A percentile compares a stretch with the other conserved stretches of the same genome.
These are phyloP conservation scores for Dactylellina sp. DNA, from an alignment of 2,329 filamentous ascomycete species.

Conservation along the genomic window DNA sequence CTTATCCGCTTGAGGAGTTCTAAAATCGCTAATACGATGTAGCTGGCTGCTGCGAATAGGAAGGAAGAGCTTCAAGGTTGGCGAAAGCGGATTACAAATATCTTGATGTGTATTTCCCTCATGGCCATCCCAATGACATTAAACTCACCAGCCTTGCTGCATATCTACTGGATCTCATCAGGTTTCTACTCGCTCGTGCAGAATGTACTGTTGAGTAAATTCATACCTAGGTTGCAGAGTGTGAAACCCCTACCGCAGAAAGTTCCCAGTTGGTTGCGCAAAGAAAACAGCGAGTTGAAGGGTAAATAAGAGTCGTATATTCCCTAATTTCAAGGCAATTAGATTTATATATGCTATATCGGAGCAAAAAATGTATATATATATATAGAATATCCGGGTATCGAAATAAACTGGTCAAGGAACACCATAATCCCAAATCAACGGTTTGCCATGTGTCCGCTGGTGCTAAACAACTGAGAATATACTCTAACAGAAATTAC, in stretches of 20 bases:
- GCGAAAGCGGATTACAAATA: constrained; percentile 33
- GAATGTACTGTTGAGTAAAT: constrained; percentile 23
- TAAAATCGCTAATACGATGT: background rate
- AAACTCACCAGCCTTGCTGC: constrained; percentile 30
- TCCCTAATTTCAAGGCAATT: no score
- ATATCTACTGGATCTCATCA: constrained; percentile 51
- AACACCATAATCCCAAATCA: constrained; percentile 16
- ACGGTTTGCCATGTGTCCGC: background rate
- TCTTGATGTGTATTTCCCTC: constrained; percentile 24
- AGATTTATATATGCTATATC: background rate
- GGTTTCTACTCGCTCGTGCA: constrained; percentile 40
- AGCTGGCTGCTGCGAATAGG: background rate
- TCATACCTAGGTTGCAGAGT: constrained; percentile 8
- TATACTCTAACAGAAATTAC: constrained; percentile 2
- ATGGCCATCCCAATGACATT: constrained; percentile 37
- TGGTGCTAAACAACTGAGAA: background rate
- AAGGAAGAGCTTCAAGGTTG: constrained; percentile 24
- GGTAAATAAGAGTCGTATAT: background rate
- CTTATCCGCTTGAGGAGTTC: background rate
- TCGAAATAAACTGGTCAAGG: constrained; percentile 13
- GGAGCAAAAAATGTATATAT: constrained; percentile 31
- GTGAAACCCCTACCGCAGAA: constrained; percentile 22
- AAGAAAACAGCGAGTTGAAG: constrained; percentile 1
- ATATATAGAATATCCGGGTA: constrained; percentile 35
- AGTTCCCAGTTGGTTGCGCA: constrained; percentile 40